Evolutionary conservation across 495 filamentous ascomycete species (phyloP), one percentile per base, ranked within the genome.

Genomic region (Tirmania nivea): DNA sequence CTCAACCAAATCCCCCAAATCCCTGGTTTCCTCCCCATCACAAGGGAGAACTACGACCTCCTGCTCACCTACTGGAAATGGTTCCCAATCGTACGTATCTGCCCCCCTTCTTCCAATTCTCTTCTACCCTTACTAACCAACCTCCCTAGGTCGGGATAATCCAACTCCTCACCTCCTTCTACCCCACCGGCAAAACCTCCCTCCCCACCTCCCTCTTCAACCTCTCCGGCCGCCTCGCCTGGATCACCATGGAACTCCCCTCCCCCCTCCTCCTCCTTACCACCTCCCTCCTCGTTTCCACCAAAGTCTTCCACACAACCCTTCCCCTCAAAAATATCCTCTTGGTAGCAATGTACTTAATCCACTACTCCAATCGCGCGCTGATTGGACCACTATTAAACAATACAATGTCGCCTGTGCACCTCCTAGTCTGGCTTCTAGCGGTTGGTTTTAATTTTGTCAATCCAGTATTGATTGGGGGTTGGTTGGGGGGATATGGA

Each of bases 181-280:
- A 87, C 65, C 75, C 77, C 35, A 76, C 78, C 69, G 90, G 90
- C 58, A 96, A 96, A 67, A 90, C 86, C n/a, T 93, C 86, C 10
- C 68, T 73, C 10, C 56, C 66, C 5, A 14, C 0, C 39, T 45
- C 39, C 39, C 69, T 68, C 14, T 70, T 92, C 67, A 96, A 97
- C 66, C 63, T 96, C 31, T 85, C 86, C n/a, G 90, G 90, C 57
- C 39, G 39, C 39, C 12, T 45, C 1, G 86, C 75, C 52, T 97
- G 90, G 90, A 74, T 78, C 8, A 71, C 75, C 5, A 94, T 95
- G 87, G 90, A 97, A 67, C 68, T 76, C 12, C 76, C 79, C 16
- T 85, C 83, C 50, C 83, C 87, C 51, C 55, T 84, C 3, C 80
- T 78, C 45, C 70, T 96, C 50, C 63, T 88, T 20, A 94, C 90